Conservation (phyloP, 768 basidiomycete genomes). For the Rhodosporidiobolus sp. region DNA sequence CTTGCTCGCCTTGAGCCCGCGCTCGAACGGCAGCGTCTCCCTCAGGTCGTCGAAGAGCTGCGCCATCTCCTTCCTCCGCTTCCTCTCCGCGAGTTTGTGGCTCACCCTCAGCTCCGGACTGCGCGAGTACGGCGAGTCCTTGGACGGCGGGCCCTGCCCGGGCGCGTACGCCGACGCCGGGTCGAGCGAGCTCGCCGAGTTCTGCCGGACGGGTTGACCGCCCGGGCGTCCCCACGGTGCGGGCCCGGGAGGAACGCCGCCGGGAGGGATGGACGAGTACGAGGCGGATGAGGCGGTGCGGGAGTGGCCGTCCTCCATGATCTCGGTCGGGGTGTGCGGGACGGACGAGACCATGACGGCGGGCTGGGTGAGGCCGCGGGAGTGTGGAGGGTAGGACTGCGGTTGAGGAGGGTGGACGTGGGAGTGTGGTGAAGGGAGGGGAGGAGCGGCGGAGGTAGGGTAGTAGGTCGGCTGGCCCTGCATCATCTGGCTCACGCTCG, state of each 20-base stretch:
- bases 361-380: neutral
- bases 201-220: neutral
- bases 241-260: neutral
- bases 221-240: neutral
- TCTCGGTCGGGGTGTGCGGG: slow-evolving; percentile 5
- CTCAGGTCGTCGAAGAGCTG: slow-evolving; percentile 94
- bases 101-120: slow-evolving; percentile 91
- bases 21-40: slow-evolving; percentile 85
- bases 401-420: neutral
- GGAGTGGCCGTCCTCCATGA: slow-evolving; percentile 1
- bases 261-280: neutral
- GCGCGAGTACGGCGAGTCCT: slow-evolving; percentile 75
- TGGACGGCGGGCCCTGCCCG: neutral
- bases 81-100: slow-evolving; percentile 95
- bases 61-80: slow-evolving; percentile 98
- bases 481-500: slow-evolving; percentile 33
- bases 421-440: neutral
- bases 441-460: neutral
- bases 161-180: slow-evolving; percentile 13
- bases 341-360: slow-evolving; percentile 7
- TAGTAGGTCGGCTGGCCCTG: slow-evolving; percentile 30
- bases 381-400: neutral
- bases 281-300: slow-evolving; percentile 2
- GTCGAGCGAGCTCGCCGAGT: slow-evolving; percentile 22
- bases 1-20: slow-evolving; percentile 91